Conservation (phyloP, 2,329 filamentous ascomycete species). For the Aspergillus carbonarius region DNA sequence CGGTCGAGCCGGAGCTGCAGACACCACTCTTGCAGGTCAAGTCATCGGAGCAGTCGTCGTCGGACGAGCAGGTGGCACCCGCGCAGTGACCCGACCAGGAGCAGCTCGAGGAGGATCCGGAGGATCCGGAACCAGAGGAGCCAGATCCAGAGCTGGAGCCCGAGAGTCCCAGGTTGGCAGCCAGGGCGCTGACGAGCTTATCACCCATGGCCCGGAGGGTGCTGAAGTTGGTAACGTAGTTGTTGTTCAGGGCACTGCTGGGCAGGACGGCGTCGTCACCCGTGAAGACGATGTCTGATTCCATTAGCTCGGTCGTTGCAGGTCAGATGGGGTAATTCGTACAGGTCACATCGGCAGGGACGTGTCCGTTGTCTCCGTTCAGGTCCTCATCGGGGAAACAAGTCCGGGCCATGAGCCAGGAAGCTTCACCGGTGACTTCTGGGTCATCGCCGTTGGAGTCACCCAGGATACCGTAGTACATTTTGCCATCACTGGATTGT, state of each 20-base stretch:
- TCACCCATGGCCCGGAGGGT: conserved; percentile 31
- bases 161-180: conserved; percentile 19
- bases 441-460: conserved; percentile 31
- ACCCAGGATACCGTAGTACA: conserved; percentile 36
- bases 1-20: not conserved
- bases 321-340: not conserved
- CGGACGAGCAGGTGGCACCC: too few species aligned
- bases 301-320: not conserved
- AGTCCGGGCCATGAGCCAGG: conserved; percentile 36
- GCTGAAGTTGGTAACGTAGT: conserved; percentile 30
- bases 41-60: too few species aligned
- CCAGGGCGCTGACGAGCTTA: conserved; percentile 23
- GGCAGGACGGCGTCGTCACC: conserved; percentile 28
- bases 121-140: not conserved
- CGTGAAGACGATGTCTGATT: conserved; percentile 32
- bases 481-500: conserved; percentile 26
- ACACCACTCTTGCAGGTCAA: too few species aligned
- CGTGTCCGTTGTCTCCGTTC: conserved; percentile 28
- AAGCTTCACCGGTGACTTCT: conserved; percentile 33
- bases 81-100: too few species aligned
- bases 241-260: conserved; percentile 22
- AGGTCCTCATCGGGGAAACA: conserved; percentile 32
- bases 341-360: conserved; percentile 32
- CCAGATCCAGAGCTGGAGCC: not conserved
- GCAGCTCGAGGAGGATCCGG: not conserved